These are phyloP conservation scores for Eutypella sp. DNA, from an alignment of 2,329 filamentous ascomycete species.

Conservation along the genomic window DNA sequence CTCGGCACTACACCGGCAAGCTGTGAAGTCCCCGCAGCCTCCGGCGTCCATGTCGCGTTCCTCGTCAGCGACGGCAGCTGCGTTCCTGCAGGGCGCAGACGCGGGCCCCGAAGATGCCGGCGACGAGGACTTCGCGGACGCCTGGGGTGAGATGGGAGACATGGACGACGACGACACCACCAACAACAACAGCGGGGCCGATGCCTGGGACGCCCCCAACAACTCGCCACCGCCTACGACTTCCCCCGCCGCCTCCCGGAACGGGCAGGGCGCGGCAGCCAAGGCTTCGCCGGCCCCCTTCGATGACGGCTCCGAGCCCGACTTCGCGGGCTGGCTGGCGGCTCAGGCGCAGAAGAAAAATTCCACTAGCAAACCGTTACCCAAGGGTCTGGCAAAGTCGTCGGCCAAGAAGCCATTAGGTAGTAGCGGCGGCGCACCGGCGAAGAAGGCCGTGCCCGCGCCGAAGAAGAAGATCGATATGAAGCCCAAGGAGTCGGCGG, in stretches of 20 bases:
- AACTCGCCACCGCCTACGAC: constrained; percentile 17
- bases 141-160: constrained; percentile 67
- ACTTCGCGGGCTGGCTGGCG: constrained; percentile 92
- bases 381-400: constrained; percentile 75
- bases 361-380: constrained; percentile 56
- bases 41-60: constrained; percentile 40
- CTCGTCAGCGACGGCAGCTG: constrained; percentile 40
- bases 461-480: constrained; percentile 69
- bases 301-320: constrained; percentile 82
- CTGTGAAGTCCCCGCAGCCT: constrained; percentile 47
- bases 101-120: constrained; percentile 46
- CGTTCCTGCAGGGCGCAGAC: constrained; percentile 32
- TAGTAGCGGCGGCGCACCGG: constrained; percentile 25
- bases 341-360: constrained; percentile 73
- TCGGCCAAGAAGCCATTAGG: constrained; percentile 40
- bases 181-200: constrained; percentile 34
- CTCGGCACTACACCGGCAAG: constrained; percentile 56
- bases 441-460: constrained; percentile 43
- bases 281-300: constrained; percentile 47
- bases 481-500: constrained; percentile 56
- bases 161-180: constrained; percentile 52
- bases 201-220: constrained; percentile 31
- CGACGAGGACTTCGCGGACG: constrained; percentile 57
- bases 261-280: too few relatives aligned
- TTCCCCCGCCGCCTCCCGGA: too few relatives aligned